Evolutionary conservation across 108 stramenopile species (phyloP), one percentile per base, ranked within the genome.

Genomic region (Cylindrotheca closterium): DNA sequence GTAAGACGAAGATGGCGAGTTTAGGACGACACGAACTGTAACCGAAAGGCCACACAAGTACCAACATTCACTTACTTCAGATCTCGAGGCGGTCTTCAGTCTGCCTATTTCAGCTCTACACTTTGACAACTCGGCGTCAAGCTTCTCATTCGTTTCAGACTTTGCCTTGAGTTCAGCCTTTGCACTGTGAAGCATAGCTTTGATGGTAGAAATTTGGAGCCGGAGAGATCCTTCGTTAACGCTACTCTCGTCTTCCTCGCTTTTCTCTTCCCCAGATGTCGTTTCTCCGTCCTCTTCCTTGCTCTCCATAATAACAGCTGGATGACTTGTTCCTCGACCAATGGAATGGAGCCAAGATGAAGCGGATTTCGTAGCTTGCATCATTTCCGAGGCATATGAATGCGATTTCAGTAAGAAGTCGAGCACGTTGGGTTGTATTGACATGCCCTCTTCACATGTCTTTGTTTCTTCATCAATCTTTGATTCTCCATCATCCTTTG

Each of bases 51-150:
- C 45, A 18, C 15, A 46, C 15, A 46, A 46, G 15, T 46, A 46
- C 45, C 15, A 46, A 15, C 37, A 42, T 7, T 42, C 32, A 54
- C 72, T 58, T 34, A 78, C 79, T 19, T 84, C 67, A 10, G 64
- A 53, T 46, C 71, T 56, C 21, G 67, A 58, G 17, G 68, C 55
- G 32, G 73, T 83, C 50, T 62, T 82, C 19, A 93, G 63, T 29
- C 85, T 73, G 51, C 83, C 89, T 60, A 93, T 88, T 75, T 93
- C 92, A 30, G 85, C 83, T 19, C 83, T 75, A 62, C 87, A 88
- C 48, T 76, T 67, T 18, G 78, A 71, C 7, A 93, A 58, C 51
- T 90, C 89, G 59, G 74, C 58, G 58, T 88, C 80, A n/a, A 93
- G 73, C 27, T 74, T 74, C 24, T 51, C 42, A 23, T 70, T 69